Evolutionary conservation across 371 early-diverging fungal genomes (phyloP).

Genomic region (Synchytrium microbalum): DNA sequence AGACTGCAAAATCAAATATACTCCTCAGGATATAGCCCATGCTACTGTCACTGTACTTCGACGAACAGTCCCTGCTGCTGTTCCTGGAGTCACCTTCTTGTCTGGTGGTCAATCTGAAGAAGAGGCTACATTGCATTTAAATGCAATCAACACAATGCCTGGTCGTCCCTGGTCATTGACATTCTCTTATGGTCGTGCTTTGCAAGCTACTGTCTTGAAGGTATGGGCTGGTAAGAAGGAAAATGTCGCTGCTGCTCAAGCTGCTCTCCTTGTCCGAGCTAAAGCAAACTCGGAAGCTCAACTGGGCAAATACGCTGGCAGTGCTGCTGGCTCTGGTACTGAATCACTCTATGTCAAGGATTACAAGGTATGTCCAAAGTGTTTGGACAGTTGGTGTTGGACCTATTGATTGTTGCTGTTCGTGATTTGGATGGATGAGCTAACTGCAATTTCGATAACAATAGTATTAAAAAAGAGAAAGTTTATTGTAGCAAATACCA

Average conservation of each 20-base stretch:
- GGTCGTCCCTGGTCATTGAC: constrained; percentile 51
- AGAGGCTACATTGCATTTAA: constrained; percentile 49
- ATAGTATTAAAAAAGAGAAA: too few species aligned
- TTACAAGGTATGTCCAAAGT: constrained; percentile 30
- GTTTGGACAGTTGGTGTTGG: too few species aligned
- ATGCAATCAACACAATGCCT: constrained; percentile 40
- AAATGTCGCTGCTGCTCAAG: constrained; percentile 51
- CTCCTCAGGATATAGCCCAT: constrained; percentile 42
- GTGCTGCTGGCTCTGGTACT: constrained; percentile 16
- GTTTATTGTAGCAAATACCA: too few species aligned
- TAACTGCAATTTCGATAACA: too few species aligned
- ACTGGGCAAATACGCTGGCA: constrained; percentile 36
- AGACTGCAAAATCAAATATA: constrained; percentile 34
- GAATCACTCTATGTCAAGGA: constrained; percentile 41
- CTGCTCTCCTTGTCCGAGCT: constrained; percentile 37
- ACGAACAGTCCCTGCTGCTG: constrained; percentile 50
- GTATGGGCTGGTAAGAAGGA: constrained; percentile 48
- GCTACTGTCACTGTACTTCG: constrained; percentile 48
- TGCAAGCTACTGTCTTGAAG: constrained; percentile 51
- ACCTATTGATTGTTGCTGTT: too few species aligned
- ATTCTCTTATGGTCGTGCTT: constrained; percentile 63
- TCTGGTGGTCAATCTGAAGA: constrained; percentile 61
- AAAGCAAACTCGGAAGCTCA: constrained; percentile 47
- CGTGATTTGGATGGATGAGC: too few species aligned
- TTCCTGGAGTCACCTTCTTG: constrained; percentile 61